These are phyloP conservation scores for Coniella lustricola DNA, from an alignment of 2,329 filamentous ascomycete species.

Conservation along the genomic window DNA sequence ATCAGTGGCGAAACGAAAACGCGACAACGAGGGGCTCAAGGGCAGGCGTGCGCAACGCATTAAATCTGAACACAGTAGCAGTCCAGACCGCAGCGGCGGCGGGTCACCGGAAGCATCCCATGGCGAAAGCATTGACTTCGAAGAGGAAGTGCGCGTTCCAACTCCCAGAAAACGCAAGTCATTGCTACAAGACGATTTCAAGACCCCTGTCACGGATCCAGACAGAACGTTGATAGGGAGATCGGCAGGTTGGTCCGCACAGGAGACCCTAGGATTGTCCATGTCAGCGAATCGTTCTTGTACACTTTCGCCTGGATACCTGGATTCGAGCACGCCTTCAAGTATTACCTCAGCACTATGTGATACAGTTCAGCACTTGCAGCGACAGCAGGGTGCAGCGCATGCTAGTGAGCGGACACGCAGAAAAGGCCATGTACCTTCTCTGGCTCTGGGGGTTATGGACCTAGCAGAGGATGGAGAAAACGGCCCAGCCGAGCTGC, in stretches of 20 bases:
- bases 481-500: not conserved
- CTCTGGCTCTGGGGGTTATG: constrained; percentile 7
- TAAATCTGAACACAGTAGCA: constrained; percentile 34
- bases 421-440: not conserved
- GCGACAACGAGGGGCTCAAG: constrained; percentile 19
- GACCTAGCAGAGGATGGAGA: constrained; percentile 13
- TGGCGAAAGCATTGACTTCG: constrained; percentile 55
- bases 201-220: not conserved
- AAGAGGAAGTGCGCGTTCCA: constrained; percentile 38
- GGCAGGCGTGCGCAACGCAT: constrained; percentile 26
- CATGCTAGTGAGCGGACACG: not conserved
- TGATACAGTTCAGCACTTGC: not conserved
- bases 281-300: not conserved
- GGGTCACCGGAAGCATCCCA: constrained; percentile 28
- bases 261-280: not conserved
- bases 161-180: constrained; percentile 33
- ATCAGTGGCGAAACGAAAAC: constrained; percentile 40
- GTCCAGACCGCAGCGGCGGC: constrained; percentile 25
- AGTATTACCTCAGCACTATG: not conserved
- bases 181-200: not conserved
- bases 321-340: not conserved
- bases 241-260: not conserved
- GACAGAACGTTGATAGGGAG: not conserved
- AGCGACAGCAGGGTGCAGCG: not conserved
- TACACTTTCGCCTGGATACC: not conserved